phyloP scores from a whole-genome alignment of 352 stramenopile genomes.

The Pythium phragmiticola region DNA sequence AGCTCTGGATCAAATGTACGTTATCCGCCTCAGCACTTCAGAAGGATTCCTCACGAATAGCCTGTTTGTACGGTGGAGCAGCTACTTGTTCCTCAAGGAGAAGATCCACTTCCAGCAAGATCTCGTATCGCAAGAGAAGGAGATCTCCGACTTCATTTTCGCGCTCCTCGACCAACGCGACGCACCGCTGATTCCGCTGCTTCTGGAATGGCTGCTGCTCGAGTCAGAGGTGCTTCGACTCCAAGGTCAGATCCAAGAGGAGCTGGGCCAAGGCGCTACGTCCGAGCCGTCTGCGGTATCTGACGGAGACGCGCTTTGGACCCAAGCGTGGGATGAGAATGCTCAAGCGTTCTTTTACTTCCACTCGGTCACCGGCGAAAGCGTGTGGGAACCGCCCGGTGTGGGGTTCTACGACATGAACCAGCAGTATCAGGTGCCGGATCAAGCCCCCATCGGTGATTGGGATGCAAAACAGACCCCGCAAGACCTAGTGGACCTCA shows the following conservation, averaged over 20 bases:
- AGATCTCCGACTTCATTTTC: constrained; percentile 70
- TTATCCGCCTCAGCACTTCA: neutral
- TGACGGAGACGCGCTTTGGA: constrained; percentile 48
- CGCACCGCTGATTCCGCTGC: constrained; percentile 48
- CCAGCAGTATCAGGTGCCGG: constrained; percentile 44
- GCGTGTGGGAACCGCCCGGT: constrained; percentile 55
- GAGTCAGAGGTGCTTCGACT: constrained; percentile 66
- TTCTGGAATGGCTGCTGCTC: constrained; percentile 78
- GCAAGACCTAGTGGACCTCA: neutral
- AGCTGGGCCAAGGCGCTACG: constrained; percentile 30
- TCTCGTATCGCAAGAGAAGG: constrained; percentile 60
- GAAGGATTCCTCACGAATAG: too few relatives aligned
- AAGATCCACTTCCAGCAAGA: constrained; percentile 77
- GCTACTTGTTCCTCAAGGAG: constrained; percentile 79
- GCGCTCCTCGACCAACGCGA: constrained; percentile 53
- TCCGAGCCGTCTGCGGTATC: neutral
- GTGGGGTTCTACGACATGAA: constrained; percentile 67
- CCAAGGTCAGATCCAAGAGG: constrained; percentile 64
- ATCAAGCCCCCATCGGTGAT: neutral
- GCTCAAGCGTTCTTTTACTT: constrained; percentile 66
- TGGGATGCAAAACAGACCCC: neutral
- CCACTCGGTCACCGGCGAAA: constrained; percentile 53
- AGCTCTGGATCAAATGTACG: constrained; percentile 68
- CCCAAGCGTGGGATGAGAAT: constrained; percentile 62
- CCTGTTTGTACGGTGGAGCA: neutral